Conservation (phyloP, 352 stramenopile genomes). For the Thalassiosira mediterranea region DNA sequence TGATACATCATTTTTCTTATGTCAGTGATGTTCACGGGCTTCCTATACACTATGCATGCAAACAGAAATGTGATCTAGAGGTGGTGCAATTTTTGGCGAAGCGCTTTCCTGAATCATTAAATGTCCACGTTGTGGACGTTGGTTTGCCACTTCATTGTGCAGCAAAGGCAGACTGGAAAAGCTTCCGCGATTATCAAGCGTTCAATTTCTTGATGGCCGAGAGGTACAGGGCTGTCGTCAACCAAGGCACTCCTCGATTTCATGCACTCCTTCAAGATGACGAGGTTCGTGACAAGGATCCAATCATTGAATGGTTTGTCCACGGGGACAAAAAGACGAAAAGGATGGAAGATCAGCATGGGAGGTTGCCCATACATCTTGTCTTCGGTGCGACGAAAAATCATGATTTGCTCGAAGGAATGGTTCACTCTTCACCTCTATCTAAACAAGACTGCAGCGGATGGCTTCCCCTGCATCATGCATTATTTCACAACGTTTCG, state of each 20-base stretch:
- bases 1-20: neutral
- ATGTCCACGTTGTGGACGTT: neutral
- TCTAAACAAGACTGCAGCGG: constrained; percentile 6
- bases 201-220: neutral
- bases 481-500: constrained; percentile 1
- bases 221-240: neutral
- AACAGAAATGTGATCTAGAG: neutral
- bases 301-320: neutral
- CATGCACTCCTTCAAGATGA: constrained; percentile 9
- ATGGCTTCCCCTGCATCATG: constrained; percentile 28
- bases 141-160: constrained; percentile 9
- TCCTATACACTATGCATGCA: constrained; percentile 9
- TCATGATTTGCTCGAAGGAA: neutral
- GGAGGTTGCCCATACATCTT: neutral
- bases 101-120: constrained; percentile 10
- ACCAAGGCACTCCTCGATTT: neutral
- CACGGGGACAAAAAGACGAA: neutral
- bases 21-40: neutral
- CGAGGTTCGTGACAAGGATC: neutral
- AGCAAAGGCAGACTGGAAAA: too few relatives aligned
- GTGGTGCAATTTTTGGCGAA: constrained; percentile 2
- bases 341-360: neutral
- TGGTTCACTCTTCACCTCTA: neutral
- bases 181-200: neutral
- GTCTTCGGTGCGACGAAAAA: neutral